These are phyloP conservation scores for Hypoxylon rickii DNA, from an alignment of 495 filamentous ascomycete species.

Conservation along the genomic window DNA sequence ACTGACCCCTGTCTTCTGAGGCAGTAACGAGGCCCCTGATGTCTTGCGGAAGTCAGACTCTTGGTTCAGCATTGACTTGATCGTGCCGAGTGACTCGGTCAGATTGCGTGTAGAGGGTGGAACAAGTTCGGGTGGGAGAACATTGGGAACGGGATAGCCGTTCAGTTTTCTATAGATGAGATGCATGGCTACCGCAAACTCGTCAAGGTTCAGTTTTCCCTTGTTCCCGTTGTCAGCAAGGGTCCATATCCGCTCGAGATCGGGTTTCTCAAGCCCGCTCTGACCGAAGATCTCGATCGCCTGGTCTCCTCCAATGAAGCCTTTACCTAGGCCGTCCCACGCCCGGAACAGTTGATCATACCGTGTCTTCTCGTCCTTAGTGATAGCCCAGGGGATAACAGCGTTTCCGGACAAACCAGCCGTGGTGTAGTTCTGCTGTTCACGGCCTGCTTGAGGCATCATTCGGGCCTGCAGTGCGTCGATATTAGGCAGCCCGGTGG, in stretches of 20 bases:
- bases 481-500: conserved; percentile 89
- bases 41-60: conserved; percentile 86
- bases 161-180: conserved; percentile 97
- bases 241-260: conserved; percentile 94
- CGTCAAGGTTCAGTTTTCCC: conserved; percentile 92
- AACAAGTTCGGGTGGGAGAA: conserved; percentile 89
- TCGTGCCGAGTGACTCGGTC: conserved; percentile 85
- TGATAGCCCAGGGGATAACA: conserved; percentile 96
- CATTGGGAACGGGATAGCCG: conserved; percentile 90
- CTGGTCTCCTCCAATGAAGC: conserved; percentile 89
- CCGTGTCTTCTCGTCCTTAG: conserved; percentile 96
- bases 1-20: conserved; percentile 96
- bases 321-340: conserved; percentile 95
- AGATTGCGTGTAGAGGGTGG: conserved; percentile 96
- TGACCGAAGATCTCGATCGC: conserved; percentile 98
- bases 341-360: conserved; percentile 95
- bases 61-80: conserved; percentile 89
- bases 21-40: conserved; percentile 82
- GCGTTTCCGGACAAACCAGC: conserved; percentile 89
- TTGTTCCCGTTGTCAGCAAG: conserved; percentile 91
- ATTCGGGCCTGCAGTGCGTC: conserved; percentile 92
- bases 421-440: conserved; percentile 83
- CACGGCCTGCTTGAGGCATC: conserved; percentile 96
- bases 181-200: conserved; percentile 99
- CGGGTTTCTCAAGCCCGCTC: conserved; percentile 86